Evolutionary conservation across 768 basidiomycete species (phyloP).

Genomic region (Psilocybe cubensis): DNA sequence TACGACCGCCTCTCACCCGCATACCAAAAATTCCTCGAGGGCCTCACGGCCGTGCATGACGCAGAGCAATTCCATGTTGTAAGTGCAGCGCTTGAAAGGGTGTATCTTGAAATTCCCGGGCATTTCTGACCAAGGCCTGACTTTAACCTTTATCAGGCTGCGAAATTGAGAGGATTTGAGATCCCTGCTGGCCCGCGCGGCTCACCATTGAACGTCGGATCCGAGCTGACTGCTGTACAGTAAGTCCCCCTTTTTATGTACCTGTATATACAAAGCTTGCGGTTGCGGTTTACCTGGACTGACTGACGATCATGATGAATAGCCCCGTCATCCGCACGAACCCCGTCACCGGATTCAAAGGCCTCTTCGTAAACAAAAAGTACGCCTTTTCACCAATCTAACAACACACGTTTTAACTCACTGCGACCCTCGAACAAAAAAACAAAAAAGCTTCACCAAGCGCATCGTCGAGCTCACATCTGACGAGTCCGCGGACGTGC

Average conservation of each 20-base stretch:
- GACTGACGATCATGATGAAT: background rate
- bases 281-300: too few relatives aligned
- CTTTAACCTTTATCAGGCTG: constrained; percentile 27
- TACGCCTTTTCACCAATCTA: constrained; percentile 17
- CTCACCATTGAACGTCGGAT: constrained; percentile 54
- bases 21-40: constrained; percentile 56
- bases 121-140: background rate
- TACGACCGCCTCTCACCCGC: constrained; percentile 66
- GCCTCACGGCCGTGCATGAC: constrained; percentile 57
- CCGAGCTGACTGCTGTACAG: constrained; percentile 53
- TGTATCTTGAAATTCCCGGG: background rate
- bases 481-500: constrained; percentile 55
- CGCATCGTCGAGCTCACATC: constrained; percentile 55
- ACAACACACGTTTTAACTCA: background rate
- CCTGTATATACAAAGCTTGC: too few relatives aligned
- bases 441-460: constrained; percentile 58
- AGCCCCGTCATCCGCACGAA: constrained; percentile 58
- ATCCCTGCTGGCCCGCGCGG: constrained; percentile 48
- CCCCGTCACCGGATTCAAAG: constrained; percentile 63
- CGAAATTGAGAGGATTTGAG: constrained; percentile 26
- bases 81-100: constrained; percentile 4
- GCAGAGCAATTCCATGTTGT: constrained; percentile 47
- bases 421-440: too few relatives aligned
- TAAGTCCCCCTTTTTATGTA: constrained; percentile 23
- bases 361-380: constrained; percentile 57